A percentile compares a stretch with the other conserved stretches of the same genome.
Conservation (phyloP, 768 basidiomycete genomes). For the Paxillus involutus region DNA sequence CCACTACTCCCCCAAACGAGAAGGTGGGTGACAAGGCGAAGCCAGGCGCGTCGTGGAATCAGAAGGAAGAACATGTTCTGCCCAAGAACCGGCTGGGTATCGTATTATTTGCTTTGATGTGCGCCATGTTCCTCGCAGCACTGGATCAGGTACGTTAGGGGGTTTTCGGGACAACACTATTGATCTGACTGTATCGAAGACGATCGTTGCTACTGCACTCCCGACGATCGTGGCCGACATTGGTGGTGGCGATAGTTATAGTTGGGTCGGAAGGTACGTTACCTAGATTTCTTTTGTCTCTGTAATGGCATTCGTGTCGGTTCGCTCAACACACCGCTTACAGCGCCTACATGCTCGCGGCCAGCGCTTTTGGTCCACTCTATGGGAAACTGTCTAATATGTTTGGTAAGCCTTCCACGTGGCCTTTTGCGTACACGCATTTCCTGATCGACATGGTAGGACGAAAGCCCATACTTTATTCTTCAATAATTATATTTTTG, state of each 20-base stretch:
- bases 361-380: constrained; percentile 64
- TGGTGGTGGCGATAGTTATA: constrained; percentile 61
- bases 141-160: constrained; percentile 33
- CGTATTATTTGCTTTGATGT: too few species aligned
- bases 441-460: constrained; percentile 32
- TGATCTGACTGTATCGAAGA: constrained; percentile 32
- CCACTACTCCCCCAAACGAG: too few species aligned
- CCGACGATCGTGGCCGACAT: constrained; percentile 71
- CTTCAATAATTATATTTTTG: constrained; percentile 66
- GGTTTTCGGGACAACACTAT: not conserved
- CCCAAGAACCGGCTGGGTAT: too few species aligned
- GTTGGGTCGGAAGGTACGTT: constrained; percentile 70
- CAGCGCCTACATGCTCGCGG: constrained; percentile 74
- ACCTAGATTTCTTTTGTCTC: not conserved
- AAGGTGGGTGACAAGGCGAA: too few species aligned
- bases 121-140: too few species aligned
- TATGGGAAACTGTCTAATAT: constrained; percentile 79
- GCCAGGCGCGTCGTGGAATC: too few species aligned
- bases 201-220: constrained; percentile 72
- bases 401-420: constrained; percentile 44
- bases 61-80: too few species aligned
- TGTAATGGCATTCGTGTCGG: not conserved
- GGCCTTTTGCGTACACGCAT: too few species aligned
- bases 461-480: constrained; percentile 68
- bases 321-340: not conserved